Conservation (phyloP, 2,329 filamentous ascomycete species). For the Phyllosticta citriasiana region DNA sequence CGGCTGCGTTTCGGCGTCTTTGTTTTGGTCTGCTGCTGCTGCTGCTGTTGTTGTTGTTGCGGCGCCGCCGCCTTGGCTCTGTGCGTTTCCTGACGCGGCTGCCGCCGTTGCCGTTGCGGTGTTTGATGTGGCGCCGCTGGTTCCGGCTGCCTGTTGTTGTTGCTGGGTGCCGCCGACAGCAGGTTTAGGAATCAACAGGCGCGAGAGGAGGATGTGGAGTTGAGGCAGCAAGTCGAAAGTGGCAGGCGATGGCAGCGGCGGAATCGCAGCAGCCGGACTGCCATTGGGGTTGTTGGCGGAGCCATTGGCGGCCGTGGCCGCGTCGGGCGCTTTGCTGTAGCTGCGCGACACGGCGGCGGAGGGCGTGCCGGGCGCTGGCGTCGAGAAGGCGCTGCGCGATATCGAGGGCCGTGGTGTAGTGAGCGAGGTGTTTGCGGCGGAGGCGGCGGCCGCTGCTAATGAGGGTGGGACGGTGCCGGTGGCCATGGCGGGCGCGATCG, state of each 20-base stretch:
- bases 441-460: not conserved
- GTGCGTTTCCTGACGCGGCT: not conserved
- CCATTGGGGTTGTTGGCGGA: not conserved
- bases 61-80: not conserved
- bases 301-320: not conserved
- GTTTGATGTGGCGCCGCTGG: conserved; percentile 50
- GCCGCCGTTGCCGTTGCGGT: conserved; percentile 18
- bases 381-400: not conserved
- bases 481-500: not conserved
- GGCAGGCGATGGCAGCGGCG: conserved; percentile 64
- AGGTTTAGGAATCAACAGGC: conserved; percentile 42
- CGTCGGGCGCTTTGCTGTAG: not conserved
- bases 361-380: not conserved
- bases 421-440: not conserved
- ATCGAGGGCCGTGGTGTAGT: not conserved
- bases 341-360: not conserved
- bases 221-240: conserved; percentile 79
- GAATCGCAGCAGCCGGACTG: conserved; percentile 25
- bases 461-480: not conserved
- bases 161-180: conserved; percentile 12
- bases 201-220: conserved; percentile 66
- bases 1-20: conserved; percentile 18
- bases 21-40: conserved; percentile 20
- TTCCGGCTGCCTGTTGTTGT: conserved; percentile 27
- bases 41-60: conserved; percentile 19